Evolutionary conservation across 352 stramenopile genomes (phyloP), one percentile per base, ranked within the genome.

Genomic region (Pythium scleroteichum): DNA sequence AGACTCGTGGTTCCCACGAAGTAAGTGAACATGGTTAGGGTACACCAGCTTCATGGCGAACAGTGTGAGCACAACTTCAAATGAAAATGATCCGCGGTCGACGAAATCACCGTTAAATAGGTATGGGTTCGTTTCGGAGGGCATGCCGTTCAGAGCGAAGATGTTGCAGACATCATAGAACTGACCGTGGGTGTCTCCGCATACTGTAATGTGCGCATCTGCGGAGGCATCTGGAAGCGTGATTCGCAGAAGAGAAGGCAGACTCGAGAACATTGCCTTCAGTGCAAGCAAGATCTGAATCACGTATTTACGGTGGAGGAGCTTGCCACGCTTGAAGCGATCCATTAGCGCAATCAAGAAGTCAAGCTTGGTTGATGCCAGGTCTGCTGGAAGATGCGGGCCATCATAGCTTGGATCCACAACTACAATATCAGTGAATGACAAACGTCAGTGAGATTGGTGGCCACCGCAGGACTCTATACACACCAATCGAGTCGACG

Each of bases 71-170:
- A 99, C 97, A 20, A 99, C 97, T 72, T 99, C 98, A 27, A 99
- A 95, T 26, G 90, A 98, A 70, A 99, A 99, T 46, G 88, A 98
- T 10, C 97, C 97, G 54, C 98, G 92, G 78, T 99, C 98, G 10
- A 99, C 97, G 68, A 99, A 99, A 74, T 99, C 98, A 49, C 91
- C 98, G 87, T 99, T 99, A 80, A 99, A 99, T 53, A 99, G 83
- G 79, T 99, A 99, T 32, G 96, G 97, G 71, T 99, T 99, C 24
- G 73, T 85, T 52, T 88, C 75, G 26, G 88, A 98, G 17, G 98
- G 97, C 61, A 96, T 82, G 13, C 97, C 98, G 71, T 99, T 99
- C 20, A 99, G 72, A 53, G 98, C 86, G 72, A 99, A 99, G 67
- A 99, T 99, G 76, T 99, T 98, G 69, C 98, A 94, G 32, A 99